Percentiles rank a stretch among this genome's conserved stretches.
Conservation (phyloP, 169 alveolate species). For the Plasmodium knowlesi region DNA sequence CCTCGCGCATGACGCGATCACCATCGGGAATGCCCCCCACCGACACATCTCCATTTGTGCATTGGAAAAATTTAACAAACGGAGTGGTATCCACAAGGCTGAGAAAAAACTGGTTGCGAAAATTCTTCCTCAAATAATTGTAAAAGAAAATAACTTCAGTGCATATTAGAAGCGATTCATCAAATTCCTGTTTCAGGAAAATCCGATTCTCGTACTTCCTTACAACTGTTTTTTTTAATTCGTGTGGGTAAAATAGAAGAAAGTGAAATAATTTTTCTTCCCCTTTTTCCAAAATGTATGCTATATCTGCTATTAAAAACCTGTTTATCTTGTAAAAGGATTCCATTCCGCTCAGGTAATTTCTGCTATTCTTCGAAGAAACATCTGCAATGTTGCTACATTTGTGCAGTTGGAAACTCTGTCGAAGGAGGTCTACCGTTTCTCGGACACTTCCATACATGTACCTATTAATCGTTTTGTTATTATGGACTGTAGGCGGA, state of each 20-base stretch:
- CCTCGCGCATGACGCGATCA: slow-evolving; percentile 1
- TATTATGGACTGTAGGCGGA: neutral
- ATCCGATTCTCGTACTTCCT: neutral
- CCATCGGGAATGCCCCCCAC: neutral
- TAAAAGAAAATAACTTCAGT: slow-evolving; percentile 38
- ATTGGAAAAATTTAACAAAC: slow-evolving; percentile 15
- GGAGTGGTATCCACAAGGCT: slow-evolving; percentile 49
- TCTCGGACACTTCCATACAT: slow-evolving; percentile 25
- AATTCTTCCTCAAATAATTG: slow-evolving; percentile 24
- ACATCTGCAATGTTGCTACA: neutral
- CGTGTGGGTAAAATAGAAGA: slow-evolving; percentile 52
- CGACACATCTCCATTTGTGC: neutral
- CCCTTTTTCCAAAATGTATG: slow-evolving; percentile 24
- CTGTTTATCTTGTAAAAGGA: slow-evolving; percentile 31
- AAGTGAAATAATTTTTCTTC: slow-evolving; percentile 9
- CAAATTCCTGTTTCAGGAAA: slow-evolving; percentile 13
- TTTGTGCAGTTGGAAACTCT: neutral
- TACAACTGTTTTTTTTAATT: slow-evolving; percentile 32
- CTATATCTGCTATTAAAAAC: slow-evolving; percentile 25
- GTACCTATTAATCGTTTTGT: slow-evolving; percentile 21
- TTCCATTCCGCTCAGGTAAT: neutral
- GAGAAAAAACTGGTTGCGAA: neutral
- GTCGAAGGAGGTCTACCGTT: neutral
- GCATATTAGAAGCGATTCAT: slow-evolving; percentile 22
- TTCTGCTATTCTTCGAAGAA: neutral